Percentiles rank a stretch among this genome's conserved stretches.
Evolutionary conservation across 352 stramenopile genomes (phyloP).

Genomic region (Phytopythium oedochilum): DNA sequence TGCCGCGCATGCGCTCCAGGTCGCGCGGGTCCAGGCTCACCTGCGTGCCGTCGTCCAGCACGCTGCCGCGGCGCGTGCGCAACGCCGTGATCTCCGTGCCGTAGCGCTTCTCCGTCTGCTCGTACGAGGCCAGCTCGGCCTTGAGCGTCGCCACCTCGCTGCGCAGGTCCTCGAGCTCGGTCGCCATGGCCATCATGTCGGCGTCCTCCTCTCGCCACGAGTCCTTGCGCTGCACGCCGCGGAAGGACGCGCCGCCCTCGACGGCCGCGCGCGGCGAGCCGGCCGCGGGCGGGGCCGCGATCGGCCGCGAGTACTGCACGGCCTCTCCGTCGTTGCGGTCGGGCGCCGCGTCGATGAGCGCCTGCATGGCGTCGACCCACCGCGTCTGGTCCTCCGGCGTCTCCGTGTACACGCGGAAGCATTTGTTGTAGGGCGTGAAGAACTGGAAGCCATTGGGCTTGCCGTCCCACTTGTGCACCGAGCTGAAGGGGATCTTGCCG

Average conservation of each 20-base stretch:
- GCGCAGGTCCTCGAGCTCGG: constrained; percentile 73
- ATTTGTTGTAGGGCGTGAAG: constrained; percentile 81
- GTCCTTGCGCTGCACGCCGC: constrained; percentile 46
- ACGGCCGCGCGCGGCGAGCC: constrained; percentile 32
- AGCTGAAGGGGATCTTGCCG: constrained; percentile 79
- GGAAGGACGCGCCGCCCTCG: constrained; percentile 22
- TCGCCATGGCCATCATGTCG: constrained; percentile 54
- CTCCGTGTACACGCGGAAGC: constrained; percentile 84
- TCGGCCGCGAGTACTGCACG: constrained; percentile 61
- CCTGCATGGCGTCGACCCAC: constrained; percentile 72
- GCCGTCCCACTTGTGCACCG: constrained; percentile 80
- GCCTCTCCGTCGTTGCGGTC: constrained; percentile 61
- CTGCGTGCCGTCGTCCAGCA: constrained; percentile 76
- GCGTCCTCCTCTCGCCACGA: constrained; percentile 80
- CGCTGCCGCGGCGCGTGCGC: constrained; percentile 50
- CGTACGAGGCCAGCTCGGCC: constrained; percentile 66
- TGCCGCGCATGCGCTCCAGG: constrained; percentile 83
- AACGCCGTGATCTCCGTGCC: constrained; percentile 46
- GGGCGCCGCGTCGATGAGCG: constrained; percentile 54
- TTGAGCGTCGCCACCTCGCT: constrained; percentile 66
- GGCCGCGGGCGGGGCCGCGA: constrained; percentile 61
- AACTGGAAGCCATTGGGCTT: constrained; percentile 87
- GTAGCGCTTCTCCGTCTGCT: constrained; percentile 78
- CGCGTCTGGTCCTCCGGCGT: constrained; percentile 56
- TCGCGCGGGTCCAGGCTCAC: constrained; percentile 75